phyloP scores from a whole-genome alignment of 345 rosid genomes.

The Chamaenerion angustifolium region DNA sequence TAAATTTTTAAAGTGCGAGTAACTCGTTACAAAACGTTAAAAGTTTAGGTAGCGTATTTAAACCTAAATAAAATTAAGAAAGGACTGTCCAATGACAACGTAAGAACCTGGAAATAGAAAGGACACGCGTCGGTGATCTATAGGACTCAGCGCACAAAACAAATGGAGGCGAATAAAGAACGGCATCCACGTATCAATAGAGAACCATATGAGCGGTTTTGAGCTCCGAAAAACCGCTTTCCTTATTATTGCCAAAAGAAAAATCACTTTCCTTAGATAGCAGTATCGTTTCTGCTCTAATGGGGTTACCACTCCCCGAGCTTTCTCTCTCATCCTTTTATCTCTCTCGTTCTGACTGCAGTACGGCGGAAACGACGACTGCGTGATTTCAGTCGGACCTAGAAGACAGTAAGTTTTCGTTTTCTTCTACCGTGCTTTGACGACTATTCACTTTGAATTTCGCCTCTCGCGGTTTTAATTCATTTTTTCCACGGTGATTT shows the following conservation, averaged over 20 bases:
- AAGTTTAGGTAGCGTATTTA: no score
- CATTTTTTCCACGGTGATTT: no score
- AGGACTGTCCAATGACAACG: neutral
- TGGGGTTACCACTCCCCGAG: no score
- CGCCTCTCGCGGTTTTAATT: no score
- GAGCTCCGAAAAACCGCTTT: neutral
- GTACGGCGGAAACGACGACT: constrained; percentile 4
- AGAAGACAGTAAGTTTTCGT: no score
- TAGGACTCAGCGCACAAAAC: neutral
- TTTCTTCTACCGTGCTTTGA: no score
- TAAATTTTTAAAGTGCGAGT: no score
- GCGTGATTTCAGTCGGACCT: neutral
- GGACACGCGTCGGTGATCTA: constrained; percentile 13
- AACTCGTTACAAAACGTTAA: no score
- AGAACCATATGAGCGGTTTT: no score
- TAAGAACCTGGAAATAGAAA: neutral
- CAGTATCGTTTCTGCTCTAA: neutral
- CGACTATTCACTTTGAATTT: no score
- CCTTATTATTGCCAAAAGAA: neutral
- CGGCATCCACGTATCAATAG: constrained; percentile 3
- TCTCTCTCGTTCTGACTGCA: neutral
- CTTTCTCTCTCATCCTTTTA: no score
- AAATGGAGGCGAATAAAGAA: neutral
- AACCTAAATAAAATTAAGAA: no score
- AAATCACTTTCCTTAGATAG: constrained; percentile 10